These are phyloP conservation scores for Kwoniella dejecticola DNA, from an alignment of 768 basidiomycete species.

Conservation along the genomic window DNA sequence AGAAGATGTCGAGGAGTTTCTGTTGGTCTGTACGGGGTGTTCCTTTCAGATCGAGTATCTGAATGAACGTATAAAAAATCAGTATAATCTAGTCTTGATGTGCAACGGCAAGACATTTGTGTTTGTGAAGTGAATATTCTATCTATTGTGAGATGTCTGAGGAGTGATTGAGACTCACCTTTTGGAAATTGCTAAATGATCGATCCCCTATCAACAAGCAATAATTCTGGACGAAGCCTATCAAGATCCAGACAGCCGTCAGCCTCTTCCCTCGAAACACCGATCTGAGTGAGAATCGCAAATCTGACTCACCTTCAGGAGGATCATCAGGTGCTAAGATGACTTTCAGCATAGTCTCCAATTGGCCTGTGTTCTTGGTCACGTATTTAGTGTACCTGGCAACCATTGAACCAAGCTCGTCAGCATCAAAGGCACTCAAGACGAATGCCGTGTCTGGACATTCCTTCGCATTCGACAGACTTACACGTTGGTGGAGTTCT, in stretches of 20 bases:
- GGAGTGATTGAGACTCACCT: too few species aligned
- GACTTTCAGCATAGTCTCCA: slow-evolving; percentile 93
- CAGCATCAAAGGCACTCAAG: too few species aligned
- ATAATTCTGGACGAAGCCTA: slow-evolving; percentile 87
- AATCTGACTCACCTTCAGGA: slow-evolving; percentile 62
- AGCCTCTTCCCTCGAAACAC: too few species aligned
- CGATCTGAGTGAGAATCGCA: not conserved
- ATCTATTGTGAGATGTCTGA: too few species aligned
- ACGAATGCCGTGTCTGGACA: too few species aligned
- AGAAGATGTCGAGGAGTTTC: slow-evolving; percentile 83
- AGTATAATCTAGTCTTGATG: too few species aligned
- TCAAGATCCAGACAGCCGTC: not conserved
- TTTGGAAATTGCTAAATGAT: slow-evolving; percentile 97
- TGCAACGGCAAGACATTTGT: too few species aligned
- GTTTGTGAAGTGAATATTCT: too few species aligned
- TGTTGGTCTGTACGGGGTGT: slow-evolving; percentile 84
- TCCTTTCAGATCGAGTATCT: slow-evolving; percentile 95
- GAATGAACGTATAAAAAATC: not conserved
- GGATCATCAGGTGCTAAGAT: slow-evolving; percentile 92
- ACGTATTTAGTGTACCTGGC: slow-evolving; percentile 78
- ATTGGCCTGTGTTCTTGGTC: slow-evolving; percentile 72
- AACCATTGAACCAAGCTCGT: not conserved
- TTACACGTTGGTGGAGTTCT: slow-evolving; percentile 48
- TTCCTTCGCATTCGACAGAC: too few species aligned
- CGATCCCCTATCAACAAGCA: slow-evolving; percentile 90